Base-by-base conservation (phyloP, 768 basidiomycete species). In the Hemileccinum rubropunctum region DNA sequence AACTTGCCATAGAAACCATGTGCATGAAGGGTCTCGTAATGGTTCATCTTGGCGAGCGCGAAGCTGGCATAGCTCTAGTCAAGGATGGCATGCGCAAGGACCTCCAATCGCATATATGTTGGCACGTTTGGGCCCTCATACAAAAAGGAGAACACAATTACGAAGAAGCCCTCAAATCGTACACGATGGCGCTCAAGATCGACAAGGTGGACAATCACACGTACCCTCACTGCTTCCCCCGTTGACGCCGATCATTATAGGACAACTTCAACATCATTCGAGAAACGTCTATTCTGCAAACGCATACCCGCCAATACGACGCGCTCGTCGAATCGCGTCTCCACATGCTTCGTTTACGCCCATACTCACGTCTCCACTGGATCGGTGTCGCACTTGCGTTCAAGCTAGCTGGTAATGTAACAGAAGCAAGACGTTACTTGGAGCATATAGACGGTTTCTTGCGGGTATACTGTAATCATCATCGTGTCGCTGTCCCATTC, bases 51-150 rank as follows among this genome's bases (percentile, higher is more conserved):
- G 91, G 84, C 43, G 77, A 78, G 63, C 83, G 83, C 53, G 91
- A 87, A 26, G 82, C 93, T 56, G 93, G 93, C 27, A 74, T 88
- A 50, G 85, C 88, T 33, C 78, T 91, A 39, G 86, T 92, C 57
- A 87, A 88, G 74, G 86, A 89, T 59, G 93, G 93, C 50, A 78
- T 91, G 57, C 78, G 82, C 37, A 75, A 84, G 41, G 91, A 95
- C 70, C 71, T 91, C 47, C 85, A 81, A 28, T 94, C 91, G 17
- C 94, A 98, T 62, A 98, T 99, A 64, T 88, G 86, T 64, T 98
- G 97, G 95, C 97, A 99, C 70, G 95, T 98, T 56, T 89, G 92
- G 65, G 97, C 93, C 23, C 86, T 99, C 61, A 83, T 97, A 18
- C 89, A 94, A 67, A 92, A 95, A 68, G 87, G 86, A 9, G 90